Base-by-base conservation (phyloP, 345 rosid species). In the Eucalyptus pauciflora region DNA sequence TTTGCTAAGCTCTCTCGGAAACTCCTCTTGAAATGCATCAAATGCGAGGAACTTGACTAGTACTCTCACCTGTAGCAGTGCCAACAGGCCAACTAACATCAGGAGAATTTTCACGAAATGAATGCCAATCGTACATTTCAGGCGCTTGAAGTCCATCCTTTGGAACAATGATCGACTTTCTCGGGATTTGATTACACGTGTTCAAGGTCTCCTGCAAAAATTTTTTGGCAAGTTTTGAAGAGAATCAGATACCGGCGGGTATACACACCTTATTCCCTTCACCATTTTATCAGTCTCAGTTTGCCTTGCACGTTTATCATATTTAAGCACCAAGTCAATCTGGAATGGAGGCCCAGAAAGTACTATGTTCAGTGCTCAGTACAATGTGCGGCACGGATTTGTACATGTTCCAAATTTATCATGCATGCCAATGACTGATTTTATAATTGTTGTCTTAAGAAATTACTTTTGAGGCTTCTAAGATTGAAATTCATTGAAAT, bases 291-390 rank as follows among this genome's bases (percentile, higher is more conserved):
- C 90, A 92, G 88, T 85, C 97, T 91, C 87, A 94, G 94, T 92
- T 94, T 95, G 86, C 97, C 97, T 92, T 94, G 95, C 60, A 95
- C 91, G 87, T 94, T 92, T 64, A 95, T 92, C 5, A 95, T 94
- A 56, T 8, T 56, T 56, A 90, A 94, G 91, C 86, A 92, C 96
- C 60, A 92, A 94, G 71, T 94, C 94, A 89, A 95, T 94, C 96
- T 93, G 92, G 52, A 60, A 29, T 64, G 31, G 76, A n/a, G 37
- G 76, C 16, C 10, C 18, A n/a, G 37, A n/a, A n/a, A 31, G 41
- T 64, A 14, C 18, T 64, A n/a, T 64, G 37, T 64, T 64, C 76
- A 64, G 10, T 64, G 76, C 76, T 64, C 37, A 64, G 9, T 13
- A 64, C 33, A 13, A 60, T 12, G 31, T 60, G 67, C n/a, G 14